Evolutionary conservation across 805 yeast genomes (phyloP), one percentile per base, ranked within the genome.

Genomic region (Myxozyma monticola): DNA sequence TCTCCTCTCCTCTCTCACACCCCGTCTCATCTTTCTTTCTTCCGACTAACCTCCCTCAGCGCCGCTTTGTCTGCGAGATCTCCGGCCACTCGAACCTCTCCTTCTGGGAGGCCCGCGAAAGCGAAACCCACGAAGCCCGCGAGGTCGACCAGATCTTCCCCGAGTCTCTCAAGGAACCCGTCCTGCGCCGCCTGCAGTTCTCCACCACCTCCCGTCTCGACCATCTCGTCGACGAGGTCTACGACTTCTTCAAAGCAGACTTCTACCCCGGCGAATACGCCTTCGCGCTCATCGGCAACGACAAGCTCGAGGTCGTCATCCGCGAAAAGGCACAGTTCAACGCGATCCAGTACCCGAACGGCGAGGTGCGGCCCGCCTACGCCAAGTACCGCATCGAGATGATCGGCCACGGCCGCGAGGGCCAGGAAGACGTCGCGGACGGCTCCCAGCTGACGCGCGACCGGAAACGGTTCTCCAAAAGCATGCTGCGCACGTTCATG

Each of bases 81-180:
- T 88, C 97, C 0, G 99, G 99, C 12, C 87, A 88, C 62, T 84
- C 96, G 15, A 85, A 95, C 62, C 75, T 91, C 50, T 88, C 96
- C 0, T 93, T 79, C 66, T 90, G 90, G 66, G 95, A 93, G 62
- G 99, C 98, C 0, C 74, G 80, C 38, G 80, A 81, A 46, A 81
- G 85, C 51, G 99, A 91, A 47, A 46, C 53, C 2, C 28, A 20
- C 37, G 60, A 46, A 20, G 49, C 52, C 15, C 54, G 74, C 42
- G 60, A 78, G 54, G 88, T 91, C 45, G 95, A 89, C 62, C 73
- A 76, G 48, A 78, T 79, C 62, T 93, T 93, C 66, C 99, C 99
- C 4, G 95, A 91, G 60, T 85, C 95, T 36, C 76, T 90, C 47
- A 83, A 89, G 62, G 96, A 88, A 62, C 99, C 96, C 9, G 85